Conservation (phyloP, 192 early-diverging fungal species). For the Funneliformis geosporum region DNA sequence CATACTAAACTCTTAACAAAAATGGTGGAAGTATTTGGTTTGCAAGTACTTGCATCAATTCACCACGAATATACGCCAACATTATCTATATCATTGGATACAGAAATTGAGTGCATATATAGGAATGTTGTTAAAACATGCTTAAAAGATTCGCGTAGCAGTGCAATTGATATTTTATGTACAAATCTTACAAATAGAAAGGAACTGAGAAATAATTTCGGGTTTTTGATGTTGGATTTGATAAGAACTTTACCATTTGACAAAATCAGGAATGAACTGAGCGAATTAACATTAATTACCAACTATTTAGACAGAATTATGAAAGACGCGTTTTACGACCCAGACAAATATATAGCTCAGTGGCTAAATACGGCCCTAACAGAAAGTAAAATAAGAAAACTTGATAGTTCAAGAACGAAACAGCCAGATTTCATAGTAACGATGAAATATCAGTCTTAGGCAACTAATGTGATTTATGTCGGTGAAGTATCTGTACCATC, state of each 20-base stretch:
- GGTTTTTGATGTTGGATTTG: background rate
- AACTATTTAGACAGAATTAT: conserved; percentile 9
- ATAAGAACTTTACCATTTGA: background rate
- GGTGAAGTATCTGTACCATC: conserved; percentile 3
- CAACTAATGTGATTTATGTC: background rate
- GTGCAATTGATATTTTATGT: background rate
- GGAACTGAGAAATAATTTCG: background rate
- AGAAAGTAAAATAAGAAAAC: background rate
- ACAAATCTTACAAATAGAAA: background rate
- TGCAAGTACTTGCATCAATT: background rate
- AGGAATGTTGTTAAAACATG: no score
- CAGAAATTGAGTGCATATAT: background rate
- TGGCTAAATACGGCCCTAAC: background rate
- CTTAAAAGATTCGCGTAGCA: background rate
- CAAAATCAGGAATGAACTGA: background rate
- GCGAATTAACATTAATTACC: background rate
- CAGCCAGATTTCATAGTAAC: conserved; percentile 7
- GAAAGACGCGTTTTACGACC: background rate
- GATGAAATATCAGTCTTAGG: background rate
- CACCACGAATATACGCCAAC: background rate
- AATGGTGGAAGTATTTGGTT: background rate
- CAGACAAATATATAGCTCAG: background rate
- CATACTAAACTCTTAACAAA: background rate
- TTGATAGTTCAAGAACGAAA: background rate
- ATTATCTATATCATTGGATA: background rate